Base-by-base conservation (phyloP, 768 basidiomycete species). In the Termitomyces sp. region DNA sequence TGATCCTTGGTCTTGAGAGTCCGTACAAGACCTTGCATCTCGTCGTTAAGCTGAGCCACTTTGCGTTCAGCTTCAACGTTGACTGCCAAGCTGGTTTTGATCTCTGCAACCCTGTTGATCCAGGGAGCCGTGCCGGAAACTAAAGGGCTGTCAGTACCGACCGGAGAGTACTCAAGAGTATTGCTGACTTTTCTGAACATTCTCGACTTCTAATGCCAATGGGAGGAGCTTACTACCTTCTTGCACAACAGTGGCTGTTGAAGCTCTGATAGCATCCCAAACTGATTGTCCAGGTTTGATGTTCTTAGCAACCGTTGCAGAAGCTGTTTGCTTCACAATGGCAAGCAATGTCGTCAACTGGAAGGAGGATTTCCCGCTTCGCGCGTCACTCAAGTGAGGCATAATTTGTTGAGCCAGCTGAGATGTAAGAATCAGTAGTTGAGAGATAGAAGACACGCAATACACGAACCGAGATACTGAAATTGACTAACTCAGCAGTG, bases 21-120 rank as follows among this genome's bases (percentile, higher is more conserved):
- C 31, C 95, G 87, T 29, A 88, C 82, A 40, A 98, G 84, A 8
- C 88, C 88, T 65, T 93, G 90, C 62, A 97, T 83, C 71, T 98
- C 93, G 60, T 97, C 95, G 60, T 87, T 90, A 23, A 97, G 80
- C 59, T 91, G 87, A 2, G 82, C 75, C 7, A 94, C 87, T 71
- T 92, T 91, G 46, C 90, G 84, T 67, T 98, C 96, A 0, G 95
- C 95, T 66, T 97, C 96, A 23, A 93, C 79, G 64, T 97, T 98
- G 72, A 91, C 80, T 0, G 92, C 90, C 2, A 89, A 82, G 47
- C 79, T 85, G 0, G 90, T 82, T 68, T 92, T 92, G 73, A 99
- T 85, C 64, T 93, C 86, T 12, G 84, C 82, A 9, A 96, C 81
- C 21, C 96, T 82, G 0, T 82, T 73, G 2, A 92, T 76, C 96